Conservation (phyloP, 192 early-diverging fungal species). For the Entomortierella parvispora region DNA sequence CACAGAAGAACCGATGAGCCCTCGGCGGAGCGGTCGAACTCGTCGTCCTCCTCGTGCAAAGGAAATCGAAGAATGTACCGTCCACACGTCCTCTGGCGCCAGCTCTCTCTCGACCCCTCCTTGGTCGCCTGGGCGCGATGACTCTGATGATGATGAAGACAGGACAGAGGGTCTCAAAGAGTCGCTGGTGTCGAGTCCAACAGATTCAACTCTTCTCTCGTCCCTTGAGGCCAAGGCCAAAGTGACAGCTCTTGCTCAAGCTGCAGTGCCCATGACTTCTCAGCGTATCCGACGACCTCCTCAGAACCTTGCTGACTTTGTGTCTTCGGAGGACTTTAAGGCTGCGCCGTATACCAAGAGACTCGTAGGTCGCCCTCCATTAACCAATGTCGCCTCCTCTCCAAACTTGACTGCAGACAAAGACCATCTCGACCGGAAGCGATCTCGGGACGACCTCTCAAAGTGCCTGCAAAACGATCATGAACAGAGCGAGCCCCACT, state of each 20-base stretch:
- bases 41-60: constrained; percentile 39
- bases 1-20: constrained; percentile 14
- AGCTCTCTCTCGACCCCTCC: constrained; percentile 35
- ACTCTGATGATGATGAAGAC: neutral
- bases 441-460: too few relatives aligned
- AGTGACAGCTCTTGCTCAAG: too few relatives aligned
- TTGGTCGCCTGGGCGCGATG: constrained; percentile 19
- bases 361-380: constrained; percentile 5
- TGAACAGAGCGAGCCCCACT: too few relatives aligned
- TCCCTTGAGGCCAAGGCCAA: too few relatives aligned
- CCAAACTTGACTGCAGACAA: neutral
- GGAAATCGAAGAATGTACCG: constrained; percentile 33
- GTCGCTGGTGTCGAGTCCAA: too few relatives aligned
- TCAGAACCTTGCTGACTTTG: constrained; percentile 48
- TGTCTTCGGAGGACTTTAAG: constrained; percentile 47
- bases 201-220: too few relatives aligned
- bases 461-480: too few relatives aligned
- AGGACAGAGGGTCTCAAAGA: neutral
- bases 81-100: neutral
- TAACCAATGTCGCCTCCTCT: neutral
- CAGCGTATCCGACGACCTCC: constrained; percentile 42
- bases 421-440: too few relatives aligned
- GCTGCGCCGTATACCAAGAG: constrained; percentile 35
- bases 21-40: constrained; percentile 41
- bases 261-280: constrained; percentile 17